Evolutionary conservation across 192 early-diverging fungal genomes (phyloP).

Genomic region (Pecoramyces ruminantium): DNA sequence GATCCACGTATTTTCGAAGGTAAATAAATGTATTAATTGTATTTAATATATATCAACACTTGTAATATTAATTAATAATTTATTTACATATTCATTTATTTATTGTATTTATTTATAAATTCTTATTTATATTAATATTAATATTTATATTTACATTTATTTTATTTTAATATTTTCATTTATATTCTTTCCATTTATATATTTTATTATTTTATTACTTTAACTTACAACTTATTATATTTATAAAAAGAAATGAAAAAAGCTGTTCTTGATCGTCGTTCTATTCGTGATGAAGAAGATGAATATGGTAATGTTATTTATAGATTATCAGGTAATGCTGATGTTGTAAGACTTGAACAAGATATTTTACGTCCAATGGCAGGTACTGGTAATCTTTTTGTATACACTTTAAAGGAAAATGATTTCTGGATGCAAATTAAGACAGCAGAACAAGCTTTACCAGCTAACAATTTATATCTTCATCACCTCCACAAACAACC

Average conservation of each 20-base stretch:
- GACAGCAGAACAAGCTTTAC: slow-evolving; percentile 69
- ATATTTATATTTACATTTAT: too few species aligned
- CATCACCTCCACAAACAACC: slow-evolving; percentile 40
- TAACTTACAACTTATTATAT: too few species aligned
- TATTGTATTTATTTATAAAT: too few species aligned
- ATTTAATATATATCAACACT: too few species aligned
- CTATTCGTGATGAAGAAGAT: slow-evolving; percentile 16
- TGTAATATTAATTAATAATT: too few species aligned
- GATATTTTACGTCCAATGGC: slow-evolving; percentile 80
- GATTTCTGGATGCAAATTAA: slow-evolving; percentile 97
- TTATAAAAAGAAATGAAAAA: slow-evolving; percentile 60
- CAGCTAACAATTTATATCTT: slow-evolving; percentile 84
- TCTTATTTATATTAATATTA: too few species aligned
- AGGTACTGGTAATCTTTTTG: slow-evolving; percentile 65
- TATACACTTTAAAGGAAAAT: slow-evolving; percentile 49
- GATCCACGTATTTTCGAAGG: slow-evolving; percentile 61
- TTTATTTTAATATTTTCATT: too few species aligned
- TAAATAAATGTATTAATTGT: too few species aligned
- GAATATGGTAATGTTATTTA: slow-evolving; percentile 22
- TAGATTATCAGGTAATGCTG: slow-evolving; percentile 19
- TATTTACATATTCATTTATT: too few species aligned
- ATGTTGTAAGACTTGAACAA: slow-evolving; percentile 71
- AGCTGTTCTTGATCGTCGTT: slow-evolving; percentile 53
- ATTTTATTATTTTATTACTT: too few species aligned
- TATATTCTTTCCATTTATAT: too few species aligned